phyloP scores from a whole-genome alignment of 2,329 filamentous ascomycete species.

The Coniosporium tulheliwenetii region DNA sequence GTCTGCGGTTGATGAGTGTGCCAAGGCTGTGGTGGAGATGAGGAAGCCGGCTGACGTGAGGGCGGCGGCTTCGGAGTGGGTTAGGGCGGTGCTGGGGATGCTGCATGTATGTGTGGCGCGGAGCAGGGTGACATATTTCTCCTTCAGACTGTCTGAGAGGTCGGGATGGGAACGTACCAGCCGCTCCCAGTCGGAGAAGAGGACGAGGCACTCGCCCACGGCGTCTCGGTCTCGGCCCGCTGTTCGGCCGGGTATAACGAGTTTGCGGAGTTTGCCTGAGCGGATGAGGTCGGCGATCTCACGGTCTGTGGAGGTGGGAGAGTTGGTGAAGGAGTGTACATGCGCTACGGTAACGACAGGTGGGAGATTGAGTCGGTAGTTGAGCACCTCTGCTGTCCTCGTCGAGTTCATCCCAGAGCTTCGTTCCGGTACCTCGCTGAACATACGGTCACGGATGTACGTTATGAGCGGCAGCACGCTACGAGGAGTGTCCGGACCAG shows the following conservation, averaged over 20 bases:
- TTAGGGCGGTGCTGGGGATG: constrained; percentile 25
- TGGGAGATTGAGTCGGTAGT: constrained; percentile 43
- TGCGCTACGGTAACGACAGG: constrained; percentile 52
- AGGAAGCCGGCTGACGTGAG: constrained; percentile 54
- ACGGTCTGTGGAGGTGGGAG: constrained; percentile 49
- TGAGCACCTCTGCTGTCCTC: constrained; percentile 46
- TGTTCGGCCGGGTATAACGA: constrained; percentile 47
- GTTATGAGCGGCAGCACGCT: constrained; percentile 48
- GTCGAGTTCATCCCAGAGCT: constrained; percentile 47
- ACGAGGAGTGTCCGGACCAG: constrained; percentile 39
- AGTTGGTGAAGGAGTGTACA: constrained; percentile 45
- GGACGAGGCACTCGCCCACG: constrained; percentile 27
- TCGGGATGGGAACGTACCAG: constrained; percentile 11
- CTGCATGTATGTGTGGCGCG: constrained; percentile 32
- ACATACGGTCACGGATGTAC: constrained; percentile 47
- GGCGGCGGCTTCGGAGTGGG: constrained; percentile 33
- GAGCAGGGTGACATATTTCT: constrained; percentile 38
- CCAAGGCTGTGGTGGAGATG: constrained; percentile 30
- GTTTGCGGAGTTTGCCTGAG: constrained; percentile 41
- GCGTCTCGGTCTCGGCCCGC: constrained; percentile 49
- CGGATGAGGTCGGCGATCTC: constrained; percentile 47
- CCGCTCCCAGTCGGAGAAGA: constrained; percentile 38
- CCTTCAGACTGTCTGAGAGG: constrained; percentile 24
- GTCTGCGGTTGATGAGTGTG: constrained; percentile 19
- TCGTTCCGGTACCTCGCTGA: constrained; percentile 43